A percentile compares a stretch with the other conserved stretches of the same genome.
Conservation (phyloP, 805 yeast genomes). For the Suhomyces sp. region DNA sequence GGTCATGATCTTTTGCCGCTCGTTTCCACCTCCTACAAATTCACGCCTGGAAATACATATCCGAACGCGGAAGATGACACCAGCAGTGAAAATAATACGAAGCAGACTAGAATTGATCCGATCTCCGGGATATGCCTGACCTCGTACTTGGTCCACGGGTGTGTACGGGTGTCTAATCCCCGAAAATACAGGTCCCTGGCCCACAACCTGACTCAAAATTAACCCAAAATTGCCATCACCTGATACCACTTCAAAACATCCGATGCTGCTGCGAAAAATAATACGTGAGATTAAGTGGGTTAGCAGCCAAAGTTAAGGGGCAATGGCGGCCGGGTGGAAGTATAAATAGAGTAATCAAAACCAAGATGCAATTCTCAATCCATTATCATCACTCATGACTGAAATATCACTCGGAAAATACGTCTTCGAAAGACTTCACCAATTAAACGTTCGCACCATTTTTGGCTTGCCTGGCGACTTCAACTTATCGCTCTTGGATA, state of each 20-base stretch:
- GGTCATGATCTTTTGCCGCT: slow-evolving; percentile 17
- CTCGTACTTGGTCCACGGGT: neutral
- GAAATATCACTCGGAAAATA: slow-evolving; percentile 70
- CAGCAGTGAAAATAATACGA: neutral
- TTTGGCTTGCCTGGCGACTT: slow-evolving; percentile 85
- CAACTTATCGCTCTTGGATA: slow-evolving; percentile 68
- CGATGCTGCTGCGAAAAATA: neutral
- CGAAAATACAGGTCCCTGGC: neutral
- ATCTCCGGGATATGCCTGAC: neutral
- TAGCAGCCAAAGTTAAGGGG: neutral
- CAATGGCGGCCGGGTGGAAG: neutral
- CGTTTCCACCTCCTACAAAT: slow-evolving; percentile 15
- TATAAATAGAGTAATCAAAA: neutral
- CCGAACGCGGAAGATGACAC: neutral
- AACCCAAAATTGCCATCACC: neutral
- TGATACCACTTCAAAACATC: neutral
- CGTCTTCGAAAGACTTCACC: slow-evolving; percentile 74
- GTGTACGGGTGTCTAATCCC: neutral
- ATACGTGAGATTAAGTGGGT: neutral
- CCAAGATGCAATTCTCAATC: neutral
- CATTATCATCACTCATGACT: slow-evolving; percentile 20
- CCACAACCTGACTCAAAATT: neutral
- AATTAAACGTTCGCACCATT: slow-evolving; percentile 65
- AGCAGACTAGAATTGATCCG: slow-evolving; percentile 3
- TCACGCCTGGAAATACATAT: slow-evolving; percentile 7